phyloP scores from a whole-genome alignment of 768 basidiomycete species.

The Gloeostereum incarnatum region DNA sequence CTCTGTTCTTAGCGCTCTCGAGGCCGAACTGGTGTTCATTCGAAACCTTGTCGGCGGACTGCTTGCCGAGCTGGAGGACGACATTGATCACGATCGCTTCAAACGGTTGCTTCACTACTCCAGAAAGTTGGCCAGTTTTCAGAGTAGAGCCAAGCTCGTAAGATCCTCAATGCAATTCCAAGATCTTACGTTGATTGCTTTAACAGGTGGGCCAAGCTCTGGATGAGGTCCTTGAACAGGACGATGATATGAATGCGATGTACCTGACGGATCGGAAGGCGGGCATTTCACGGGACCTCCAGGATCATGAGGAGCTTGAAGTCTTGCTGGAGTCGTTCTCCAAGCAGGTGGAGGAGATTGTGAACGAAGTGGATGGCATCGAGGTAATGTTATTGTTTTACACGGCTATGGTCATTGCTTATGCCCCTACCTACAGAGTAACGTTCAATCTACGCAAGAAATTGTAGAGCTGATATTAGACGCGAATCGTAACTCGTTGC shows the following conservation, averaged over 20 bases:
- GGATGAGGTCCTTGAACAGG: constrained; percentile 88
- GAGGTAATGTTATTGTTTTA: constrained; percentile 39
- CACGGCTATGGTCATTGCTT: background rate
- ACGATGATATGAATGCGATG: constrained; percentile 94
- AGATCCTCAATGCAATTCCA: constrained; percentile 9
- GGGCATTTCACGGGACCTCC: constrained; percentile 41
- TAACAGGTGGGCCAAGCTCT: constrained; percentile 87
- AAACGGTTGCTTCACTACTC: constrained; percentile 90
- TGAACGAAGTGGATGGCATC: constrained; percentile 84
- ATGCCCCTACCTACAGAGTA: constrained; percentile 42
- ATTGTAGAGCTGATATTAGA: constrained; percentile 96
- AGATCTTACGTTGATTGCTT: constrained; percentile 1
- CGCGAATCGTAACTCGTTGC: constrained; percentile 86
- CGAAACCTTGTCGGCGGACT: constrained; percentile 85
- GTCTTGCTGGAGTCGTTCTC: constrained; percentile 89
- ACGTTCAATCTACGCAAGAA: constrained; percentile 96
- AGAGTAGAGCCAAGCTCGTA: constrained; percentile 84
- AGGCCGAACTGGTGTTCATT: constrained; percentile 94
- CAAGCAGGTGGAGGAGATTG: constrained; percentile 96
- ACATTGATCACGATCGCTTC: constrained; percentile 93
- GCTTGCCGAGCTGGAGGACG: constrained; percentile 87
- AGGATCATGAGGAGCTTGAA: constrained; percentile 92
- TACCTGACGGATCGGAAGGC: constrained; percentile 84
- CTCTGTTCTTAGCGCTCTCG: constrained; percentile 85
- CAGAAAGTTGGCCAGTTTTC: constrained; percentile 77